Conservation (phyloP, 192 early-diverging fungal genomes). For the Coemansia sp. region DNA sequence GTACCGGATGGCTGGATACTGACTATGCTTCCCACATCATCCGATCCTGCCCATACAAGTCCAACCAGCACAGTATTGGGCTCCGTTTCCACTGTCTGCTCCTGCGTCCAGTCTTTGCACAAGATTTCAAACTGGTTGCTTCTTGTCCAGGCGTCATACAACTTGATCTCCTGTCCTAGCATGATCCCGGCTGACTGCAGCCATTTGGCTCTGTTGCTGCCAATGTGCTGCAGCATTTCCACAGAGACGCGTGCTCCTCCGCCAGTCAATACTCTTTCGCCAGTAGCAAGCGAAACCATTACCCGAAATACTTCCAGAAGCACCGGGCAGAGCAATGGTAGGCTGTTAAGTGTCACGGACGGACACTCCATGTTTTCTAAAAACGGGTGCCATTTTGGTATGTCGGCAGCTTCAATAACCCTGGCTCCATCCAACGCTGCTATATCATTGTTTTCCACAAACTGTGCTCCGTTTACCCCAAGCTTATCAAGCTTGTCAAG, state of each 20-base stretch:
- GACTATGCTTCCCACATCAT: neutral
- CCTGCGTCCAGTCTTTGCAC: neutral
- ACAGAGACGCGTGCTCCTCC: neutral
- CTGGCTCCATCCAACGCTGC: neutral
- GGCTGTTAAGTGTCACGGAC: slow-evolving; percentile 5
- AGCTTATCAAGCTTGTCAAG: neutral
- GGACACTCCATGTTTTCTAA: neutral
- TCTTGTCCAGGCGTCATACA: neutral
- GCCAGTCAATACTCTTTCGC: neutral
- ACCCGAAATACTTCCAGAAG: slow-evolving; percentile 4
- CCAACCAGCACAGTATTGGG: neutral
- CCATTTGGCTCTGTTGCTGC: slow-evolving; percentile 20
- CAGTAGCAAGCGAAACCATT: neutral
- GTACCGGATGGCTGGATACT: neutral
- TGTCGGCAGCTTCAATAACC: slow-evolving; percentile 2
- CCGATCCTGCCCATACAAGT: neutral
- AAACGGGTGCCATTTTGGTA: neutral
- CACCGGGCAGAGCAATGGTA: slow-evolving; percentile 13
- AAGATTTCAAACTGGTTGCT: neutral
- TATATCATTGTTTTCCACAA: neutral
- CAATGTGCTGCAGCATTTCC: slow-evolving; percentile 5
- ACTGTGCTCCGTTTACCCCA: neutral
- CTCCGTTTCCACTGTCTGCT: neutral
- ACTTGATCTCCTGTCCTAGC: slow-evolving; percentile 9
- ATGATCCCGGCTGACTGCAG: slow-evolving; percentile 11